Evolutionary conservation across 805 yeast species (phyloP).

Genomic region (Lipomyces anomalus): DNA sequence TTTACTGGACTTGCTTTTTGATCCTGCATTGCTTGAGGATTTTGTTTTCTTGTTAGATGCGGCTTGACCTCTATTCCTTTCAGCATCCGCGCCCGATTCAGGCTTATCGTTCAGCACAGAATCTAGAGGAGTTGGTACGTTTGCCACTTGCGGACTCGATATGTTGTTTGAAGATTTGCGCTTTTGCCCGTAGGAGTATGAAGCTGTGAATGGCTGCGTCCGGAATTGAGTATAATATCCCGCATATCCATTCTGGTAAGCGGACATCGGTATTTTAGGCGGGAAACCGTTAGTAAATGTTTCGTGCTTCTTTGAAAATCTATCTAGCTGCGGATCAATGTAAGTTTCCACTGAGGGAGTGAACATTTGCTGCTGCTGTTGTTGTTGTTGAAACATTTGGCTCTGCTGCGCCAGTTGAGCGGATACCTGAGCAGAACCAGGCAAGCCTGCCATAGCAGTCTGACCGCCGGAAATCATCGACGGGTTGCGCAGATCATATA

Average conservation of each 20-base stretch:
- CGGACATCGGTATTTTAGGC: constrained; percentile 11
- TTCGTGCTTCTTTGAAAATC: background rate
- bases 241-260: constrained; percentile 11
- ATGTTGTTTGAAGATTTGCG: background rate
- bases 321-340: background rate
- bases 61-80: too few species aligned
- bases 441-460: background rate
- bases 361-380: too few species aligned
- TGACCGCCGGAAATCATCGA: background rate
- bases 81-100: too few species aligned
- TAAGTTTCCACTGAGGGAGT: too few species aligned
- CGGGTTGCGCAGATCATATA: constrained; percentile 4
- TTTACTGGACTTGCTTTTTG: too few species aligned
- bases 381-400: too few species aligned
- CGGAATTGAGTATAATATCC: constrained; percentile 10
- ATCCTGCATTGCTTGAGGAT: too few species aligned
- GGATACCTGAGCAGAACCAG: background rate
- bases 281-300: constrained; percentile 2
- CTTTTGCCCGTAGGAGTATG: background rate
- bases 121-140: too few species aligned
- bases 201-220: constrained; percentile 2
- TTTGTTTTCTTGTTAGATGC: too few species aligned
- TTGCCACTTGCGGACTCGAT: background rate
- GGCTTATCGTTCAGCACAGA: too few species aligned
- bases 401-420: too few species aligned